Evolutionary conservation across 257 asterid species (phyloP), one percentile per base, ranked within the genome.

Genomic region (Schizonepeta tenuifolia): DNA sequence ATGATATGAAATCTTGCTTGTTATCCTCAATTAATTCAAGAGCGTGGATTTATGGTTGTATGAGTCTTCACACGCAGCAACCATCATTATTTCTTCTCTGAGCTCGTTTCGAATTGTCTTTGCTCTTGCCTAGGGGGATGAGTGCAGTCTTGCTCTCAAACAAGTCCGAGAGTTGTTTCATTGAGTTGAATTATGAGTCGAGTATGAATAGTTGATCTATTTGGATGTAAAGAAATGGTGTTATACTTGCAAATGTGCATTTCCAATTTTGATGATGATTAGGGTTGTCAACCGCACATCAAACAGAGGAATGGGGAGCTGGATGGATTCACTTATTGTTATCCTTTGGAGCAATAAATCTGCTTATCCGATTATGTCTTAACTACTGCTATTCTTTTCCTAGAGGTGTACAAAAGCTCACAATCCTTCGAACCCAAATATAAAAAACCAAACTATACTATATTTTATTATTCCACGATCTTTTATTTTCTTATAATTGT

Each of bases 281-380:
- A 33, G 13, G 24, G 44, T 58, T n/a, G 35, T 24, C 56, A 54
- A 63, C 43, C n/a, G 20, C 46, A 67, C 55, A 50, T 24, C 8
- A 53, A 11, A 61, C 11, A 21, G 24, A 31, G 49, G 49, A 65
- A 49, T 14, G 8, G 14, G 38, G 24, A 65, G 77, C 65, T 75
- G 75, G 67, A 53, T 75, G 75, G 67, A 53, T 70, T 46, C 74
- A 70, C 26, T 70, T 38, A 69, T 75, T 79, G 55, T 33, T 59
- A 18, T 36, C 68, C 67, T 50, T 57, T 47, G 60, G 40, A 66
- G 49, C 24, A 71, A 46, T 75, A 50, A 9, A 56, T 56, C 43
- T 20, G 63, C 72, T 63, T 40, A 47, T 69, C 70, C 9, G 43
- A 31, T 61, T 49, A 40, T 57, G 58, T 24, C 66, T 57, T n/a